phyloP scores from a whole-genome alignment of 768 basidiomycete genomes.

The Gymnopilus dilepis region DNA sequence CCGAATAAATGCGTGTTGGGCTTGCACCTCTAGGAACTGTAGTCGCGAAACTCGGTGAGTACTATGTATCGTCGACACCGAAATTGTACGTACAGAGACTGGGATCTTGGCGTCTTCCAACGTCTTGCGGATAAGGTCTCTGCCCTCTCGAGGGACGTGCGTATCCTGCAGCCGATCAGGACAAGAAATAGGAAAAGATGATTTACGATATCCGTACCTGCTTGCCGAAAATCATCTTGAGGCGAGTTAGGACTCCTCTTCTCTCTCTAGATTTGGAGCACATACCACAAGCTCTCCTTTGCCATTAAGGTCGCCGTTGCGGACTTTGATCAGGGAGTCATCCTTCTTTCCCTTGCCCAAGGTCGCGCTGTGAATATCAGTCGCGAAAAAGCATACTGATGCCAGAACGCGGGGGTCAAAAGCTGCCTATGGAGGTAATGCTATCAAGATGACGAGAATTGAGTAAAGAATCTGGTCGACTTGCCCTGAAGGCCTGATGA shows the following conservation, averaged over 20 bases:
- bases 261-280: not conserved
- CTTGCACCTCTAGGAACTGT: conserved; percentile 94
- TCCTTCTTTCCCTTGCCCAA: conserved; percentile 87
- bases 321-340: conserved; percentile 77
- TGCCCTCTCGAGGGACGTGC: conserved; percentile 86
- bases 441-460: not conserved
- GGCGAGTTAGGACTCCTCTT: not conserved
- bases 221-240: conserved; percentile 95
- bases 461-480: conserved; percentile 9
- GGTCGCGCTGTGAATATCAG: conserved; percentile 88
- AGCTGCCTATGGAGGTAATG: conserved; percentile 63
- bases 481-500: conserved; percentile 45
- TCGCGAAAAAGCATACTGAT: conserved; percentile 93
- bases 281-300: conserved; percentile 87
- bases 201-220: conserved; percentile 54
- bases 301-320: conserved; percentile 72
- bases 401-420: conserved; percentile 86
- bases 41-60: not conserved
- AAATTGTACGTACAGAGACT: conserved; percentile 59
- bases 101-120: conserved; percentile 82
- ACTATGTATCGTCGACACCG: not conserved
- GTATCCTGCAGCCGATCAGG: conserved; percentile 72
- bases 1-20: conserved; percentile 95
- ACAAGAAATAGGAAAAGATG: not conserved
- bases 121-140: conserved; percentile 81